Conservation (phyloP, 805 yeast genomes). For the Zygosaccharomyces bailii region DNA sequence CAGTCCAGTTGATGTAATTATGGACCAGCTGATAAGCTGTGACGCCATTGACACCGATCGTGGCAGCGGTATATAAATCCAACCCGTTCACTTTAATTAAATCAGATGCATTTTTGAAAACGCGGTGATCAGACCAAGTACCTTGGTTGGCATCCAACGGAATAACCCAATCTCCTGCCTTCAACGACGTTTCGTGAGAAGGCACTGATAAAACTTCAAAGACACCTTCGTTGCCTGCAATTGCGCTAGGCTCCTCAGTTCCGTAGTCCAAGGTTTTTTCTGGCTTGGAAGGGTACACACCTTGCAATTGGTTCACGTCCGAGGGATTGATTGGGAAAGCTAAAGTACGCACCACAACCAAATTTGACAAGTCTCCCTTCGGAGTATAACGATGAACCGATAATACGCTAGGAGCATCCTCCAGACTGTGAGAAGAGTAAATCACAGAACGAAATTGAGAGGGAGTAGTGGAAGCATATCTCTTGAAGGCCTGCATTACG, state of each 20-base stretch:
- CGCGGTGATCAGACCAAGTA: conserved; percentile 83
- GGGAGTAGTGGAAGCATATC: conserved; percentile 27
- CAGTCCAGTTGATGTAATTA: conserved; percentile 44
- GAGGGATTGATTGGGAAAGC: conserved; percentile 91
- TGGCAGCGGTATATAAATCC: conserved; percentile 71
- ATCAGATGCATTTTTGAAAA: conserved; percentile 49
- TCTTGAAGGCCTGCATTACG: conserved; percentile 15
- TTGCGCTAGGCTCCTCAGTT: conserved; percentile 64
- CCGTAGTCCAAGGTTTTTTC: conserved; percentile 49
- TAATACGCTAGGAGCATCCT: conserved; percentile 31
- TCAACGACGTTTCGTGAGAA: conserved; percentile 41
- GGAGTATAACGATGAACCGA: conserved; percentile 30
- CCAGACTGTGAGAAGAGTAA: conserved; percentile 31
- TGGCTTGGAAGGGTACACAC: conserved; percentile 80
- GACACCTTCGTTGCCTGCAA: conserved; percentile 93
- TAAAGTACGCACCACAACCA: conserved; percentile 57
- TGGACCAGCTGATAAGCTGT: conserved; percentile 89
- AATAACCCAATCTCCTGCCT: conserved; percentile 82
- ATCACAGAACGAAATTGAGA: conserved; percentile 30
- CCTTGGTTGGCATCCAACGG: conserved; percentile 79
- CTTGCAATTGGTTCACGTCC: conserved; percentile 79
- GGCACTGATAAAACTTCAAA: conserved; percentile 82
- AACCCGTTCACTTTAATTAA: conserved; percentile 51
- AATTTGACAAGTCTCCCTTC: conserved; percentile 22
- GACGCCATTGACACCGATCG: conserved; percentile 86